These are phyloP conservation scores for Orbilia oligospora DNA, from an alignment of 2,329 filamentous ascomycete species.

Conservation along the genomic window DNA sequence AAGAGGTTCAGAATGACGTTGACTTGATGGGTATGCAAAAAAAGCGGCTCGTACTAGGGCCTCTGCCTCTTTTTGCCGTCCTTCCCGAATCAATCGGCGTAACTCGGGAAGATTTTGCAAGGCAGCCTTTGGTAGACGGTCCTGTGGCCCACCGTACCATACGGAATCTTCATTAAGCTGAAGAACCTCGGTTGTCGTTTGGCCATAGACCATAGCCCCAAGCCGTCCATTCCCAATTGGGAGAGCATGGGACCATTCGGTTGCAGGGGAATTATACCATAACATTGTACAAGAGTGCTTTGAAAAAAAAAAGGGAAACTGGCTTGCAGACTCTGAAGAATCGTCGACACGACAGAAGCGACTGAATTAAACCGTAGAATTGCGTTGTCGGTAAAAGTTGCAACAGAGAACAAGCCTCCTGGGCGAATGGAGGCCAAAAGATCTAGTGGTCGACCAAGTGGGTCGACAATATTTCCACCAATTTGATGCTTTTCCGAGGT, in stretches of 20 bases:
- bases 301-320: slow-evolving; percentile 5
- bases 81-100: slow-evolving; percentile 67
- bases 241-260: slow-evolving; percentile 67
- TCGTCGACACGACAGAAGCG: not conserved
- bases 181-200: slow-evolving; percentile 68
- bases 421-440: slow-evolving; percentile 16
- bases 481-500: slow-evolving; percentile 58
- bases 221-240: slow-evolving; percentile 71
- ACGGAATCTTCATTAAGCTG: slow-evolving; percentile 71
- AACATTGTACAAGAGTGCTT: slow-evolving; percentile 31
- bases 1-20: slow-evolving; percentile 70
- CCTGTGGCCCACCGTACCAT: slow-evolving; percentile 69
- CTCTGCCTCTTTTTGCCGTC: slow-evolving; percentile 68
- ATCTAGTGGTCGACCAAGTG: slow-evolving; percentile 7
- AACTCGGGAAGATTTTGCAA: slow-evolving; percentile 67
- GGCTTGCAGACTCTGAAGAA: not conserved
- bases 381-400: slow-evolving; percentile 38
- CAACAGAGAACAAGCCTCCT: slow-evolving; percentile 49
- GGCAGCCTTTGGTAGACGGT: slow-evolving; percentile 68
- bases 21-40: slow-evolving; percentile 69
- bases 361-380: slow-evolving; percentile 36
- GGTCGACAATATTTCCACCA: slow-evolving; percentile 53
- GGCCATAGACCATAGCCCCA: slow-evolving; percentile 69
- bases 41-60: slow-evolving; percentile 68
- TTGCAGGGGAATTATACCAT: slow-evolving; percentile 62